Evolutionary conservation across 1,284 basidiomycete genomes (phyloP).

Genomic region (Boletus sp.): DNA sequence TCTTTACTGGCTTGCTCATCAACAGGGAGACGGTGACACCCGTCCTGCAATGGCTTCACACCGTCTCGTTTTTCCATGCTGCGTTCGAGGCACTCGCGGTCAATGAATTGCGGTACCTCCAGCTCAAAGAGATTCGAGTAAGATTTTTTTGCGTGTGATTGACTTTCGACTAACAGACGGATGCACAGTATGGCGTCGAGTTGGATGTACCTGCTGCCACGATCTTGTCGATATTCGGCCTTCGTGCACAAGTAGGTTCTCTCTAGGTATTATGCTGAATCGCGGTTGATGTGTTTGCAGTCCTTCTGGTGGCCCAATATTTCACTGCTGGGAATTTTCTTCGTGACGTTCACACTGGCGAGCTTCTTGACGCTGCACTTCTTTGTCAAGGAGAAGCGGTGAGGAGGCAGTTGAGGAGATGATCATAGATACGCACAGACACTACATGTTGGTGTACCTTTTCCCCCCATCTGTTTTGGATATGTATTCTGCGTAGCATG

Average conservation of each 20-base stretch:
- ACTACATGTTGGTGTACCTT: neutral
- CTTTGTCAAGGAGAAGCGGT: conserved; percentile 89
- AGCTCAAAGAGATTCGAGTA: conserved; percentile 85
- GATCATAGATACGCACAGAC: conserved; percentile 12
- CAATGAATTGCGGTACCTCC: conserved; percentile 92
- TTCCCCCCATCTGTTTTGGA: neutral
- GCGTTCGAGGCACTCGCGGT: conserved; percentile 94
- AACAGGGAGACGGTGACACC: conserved; percentile 83
- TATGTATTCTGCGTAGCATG: neutral
- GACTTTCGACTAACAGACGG: conserved; percentile 11
- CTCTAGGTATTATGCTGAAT: neutral
- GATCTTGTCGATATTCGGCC: conserved; percentile 86
- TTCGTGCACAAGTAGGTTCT: conserved; percentile 67
- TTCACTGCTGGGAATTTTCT: conserved; percentile 77
- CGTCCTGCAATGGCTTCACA: conserved; percentile 81
- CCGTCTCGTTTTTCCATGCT: conserved; percentile 97
- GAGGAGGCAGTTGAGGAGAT: conserved; percentile 15
- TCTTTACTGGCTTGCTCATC: conserved; percentile 94
- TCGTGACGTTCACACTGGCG: conserved; percentile 66
- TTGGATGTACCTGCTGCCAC: conserved; percentile 92
- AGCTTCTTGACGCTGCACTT: conserved; percentile 82
- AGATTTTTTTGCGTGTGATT: conserved; percentile 19
- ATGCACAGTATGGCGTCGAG: conserved; percentile 82
- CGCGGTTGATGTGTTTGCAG: conserved; percentile 36
- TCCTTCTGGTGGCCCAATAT: conserved; percentile 98